Evolutionary conservation across 2,329 filamentous ascomycete species (phyloP).

Genomic region (Penicillium hordei): DNA sequence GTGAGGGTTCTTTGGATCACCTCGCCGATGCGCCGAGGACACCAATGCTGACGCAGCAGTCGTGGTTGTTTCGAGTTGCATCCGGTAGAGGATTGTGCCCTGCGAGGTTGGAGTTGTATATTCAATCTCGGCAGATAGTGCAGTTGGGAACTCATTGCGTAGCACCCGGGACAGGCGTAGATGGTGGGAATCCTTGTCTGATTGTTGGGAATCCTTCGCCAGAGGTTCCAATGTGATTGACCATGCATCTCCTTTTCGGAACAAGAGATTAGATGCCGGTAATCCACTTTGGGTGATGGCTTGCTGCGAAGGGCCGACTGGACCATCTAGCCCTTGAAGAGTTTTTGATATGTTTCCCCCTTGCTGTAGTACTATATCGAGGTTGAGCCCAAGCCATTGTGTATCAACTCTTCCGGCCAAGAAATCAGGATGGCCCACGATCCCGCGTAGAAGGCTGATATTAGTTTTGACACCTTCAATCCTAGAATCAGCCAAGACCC

Average conservation of each 20-base stretch:
- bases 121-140: conserved; percentile 54
- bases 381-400: conserved; percentile 57
- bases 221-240: conserved; percentile 49
- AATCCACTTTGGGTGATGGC: conserved; percentile 18
- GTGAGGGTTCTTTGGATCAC: conserved; percentile 49
- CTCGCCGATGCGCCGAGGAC: conserved; percentile 49
- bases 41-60: conserved; percentile 45
- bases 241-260: conserved; percentile 62
- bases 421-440: conserved; percentile 55
- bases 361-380: conserved; percentile 42
- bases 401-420: conserved; percentile 52
- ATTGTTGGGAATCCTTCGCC: conserved; percentile 6
- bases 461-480: conserved; percentile 62
- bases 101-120: conserved; percentile 44
- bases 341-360: conserved; percentile 32
- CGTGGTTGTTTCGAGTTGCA: conserved; percentile 48
- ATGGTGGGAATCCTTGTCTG: conserved; percentile 46
- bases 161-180: conserved; percentile 55
- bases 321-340: background rate
- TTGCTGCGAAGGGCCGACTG: conserved; percentile 5
- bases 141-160: conserved; percentile 60
- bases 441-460: conserved; percentile 54
- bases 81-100: conserved; percentile 44
- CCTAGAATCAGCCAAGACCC: conserved; percentile 56
- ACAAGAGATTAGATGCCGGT: conserved; percentile 45